A percentile compares a stretch with the other conserved stretches of the same genome.
These are phyloP conservation scores for Cyclospora cayetanensis DNA, from an alignment of 169 alveolate species.

Conservation along the genomic window DNA sequence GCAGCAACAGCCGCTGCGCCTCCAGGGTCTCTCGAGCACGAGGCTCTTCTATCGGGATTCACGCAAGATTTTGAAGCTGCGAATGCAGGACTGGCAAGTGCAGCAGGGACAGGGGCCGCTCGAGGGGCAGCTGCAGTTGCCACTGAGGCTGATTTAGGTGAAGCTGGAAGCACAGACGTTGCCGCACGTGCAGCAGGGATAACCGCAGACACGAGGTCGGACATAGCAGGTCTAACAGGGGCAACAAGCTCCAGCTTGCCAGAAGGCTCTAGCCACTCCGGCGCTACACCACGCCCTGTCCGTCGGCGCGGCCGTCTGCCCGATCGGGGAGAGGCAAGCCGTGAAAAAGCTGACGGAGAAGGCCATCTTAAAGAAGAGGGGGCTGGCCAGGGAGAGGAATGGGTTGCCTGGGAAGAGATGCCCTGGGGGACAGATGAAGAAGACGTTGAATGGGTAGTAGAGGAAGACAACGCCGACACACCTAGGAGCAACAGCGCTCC, in stretches of 20 bases:
- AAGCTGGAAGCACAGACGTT: neutral
- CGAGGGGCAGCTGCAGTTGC: slow-evolving; percentile 1
- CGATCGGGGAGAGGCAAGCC: neutral
- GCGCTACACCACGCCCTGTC: neutral
- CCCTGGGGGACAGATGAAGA: slow-evolving; percentile 43
- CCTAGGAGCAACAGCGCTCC: slow-evolving; percentile 9
- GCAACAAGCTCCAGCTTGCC: too few species aligned
- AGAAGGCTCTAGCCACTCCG: too few species aligned
- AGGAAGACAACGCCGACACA: neutral
- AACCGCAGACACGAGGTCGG: neutral
- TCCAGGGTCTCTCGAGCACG: too few species aligned
- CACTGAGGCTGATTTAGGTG: neutral
- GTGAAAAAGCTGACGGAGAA: neutral
- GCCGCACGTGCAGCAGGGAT: neutral
- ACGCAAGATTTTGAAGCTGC: too few species aligned
- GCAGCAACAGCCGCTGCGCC: too few species aligned
- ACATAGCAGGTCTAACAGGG: neutral
- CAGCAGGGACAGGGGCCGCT: too few species aligned
- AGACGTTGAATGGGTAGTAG: slow-evolving; percentile 21
- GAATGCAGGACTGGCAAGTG: too few species aligned
- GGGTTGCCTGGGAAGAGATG: slow-evolving; percentile 39
- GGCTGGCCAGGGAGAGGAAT: neutral
- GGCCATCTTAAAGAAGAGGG: neutral
- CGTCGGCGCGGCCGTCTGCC: neutral
- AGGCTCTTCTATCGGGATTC: too few species aligned